Evolutionary conservation across 257 asterid genomes (phyloP).

Genomic region (Solanum raphanifolium): DNA sequence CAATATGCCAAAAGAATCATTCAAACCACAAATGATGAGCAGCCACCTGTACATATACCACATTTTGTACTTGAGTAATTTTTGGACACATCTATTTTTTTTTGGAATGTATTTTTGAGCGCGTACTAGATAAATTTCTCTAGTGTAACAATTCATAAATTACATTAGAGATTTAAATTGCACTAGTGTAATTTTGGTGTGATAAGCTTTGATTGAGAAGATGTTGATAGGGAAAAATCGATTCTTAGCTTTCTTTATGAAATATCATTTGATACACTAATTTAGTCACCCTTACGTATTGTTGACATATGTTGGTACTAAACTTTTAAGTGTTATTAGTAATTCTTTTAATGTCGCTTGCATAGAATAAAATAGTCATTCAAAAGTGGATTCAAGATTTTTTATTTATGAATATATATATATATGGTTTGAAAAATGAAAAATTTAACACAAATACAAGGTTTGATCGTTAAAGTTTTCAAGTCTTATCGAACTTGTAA

Average conservation of each 20-base stretch:
- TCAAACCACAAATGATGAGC: not conserved
- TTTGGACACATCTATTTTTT: no score
- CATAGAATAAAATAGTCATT: not conserved
- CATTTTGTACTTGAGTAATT: not conserved
- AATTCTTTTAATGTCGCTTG: not conserved
- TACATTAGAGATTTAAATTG: no score
- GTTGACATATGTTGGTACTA: not conserved
- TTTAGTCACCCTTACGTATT: not conserved
- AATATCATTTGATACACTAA: not conserved
- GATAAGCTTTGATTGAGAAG: not conserved
- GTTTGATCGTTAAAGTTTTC: not conserved
- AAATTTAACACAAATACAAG: not conserved
- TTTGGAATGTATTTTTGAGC: no score
- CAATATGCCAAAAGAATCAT: not conserved
- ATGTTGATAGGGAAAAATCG: fast-evolving
- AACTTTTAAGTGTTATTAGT: not conserved
- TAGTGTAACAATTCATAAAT: no score
- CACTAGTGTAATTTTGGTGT: no score
- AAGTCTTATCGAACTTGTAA: not conserved
- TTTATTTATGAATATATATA: no score
- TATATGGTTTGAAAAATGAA: no score
- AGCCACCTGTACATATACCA: not conserved
- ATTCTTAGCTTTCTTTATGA: not conserved
- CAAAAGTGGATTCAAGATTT: not conserved
- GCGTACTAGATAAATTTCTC: no score